Evolutionary conservation across 2,329 filamentous ascomycete genomes (phyloP).

Genomic region (Macrophomina phaseolina): DNA sequence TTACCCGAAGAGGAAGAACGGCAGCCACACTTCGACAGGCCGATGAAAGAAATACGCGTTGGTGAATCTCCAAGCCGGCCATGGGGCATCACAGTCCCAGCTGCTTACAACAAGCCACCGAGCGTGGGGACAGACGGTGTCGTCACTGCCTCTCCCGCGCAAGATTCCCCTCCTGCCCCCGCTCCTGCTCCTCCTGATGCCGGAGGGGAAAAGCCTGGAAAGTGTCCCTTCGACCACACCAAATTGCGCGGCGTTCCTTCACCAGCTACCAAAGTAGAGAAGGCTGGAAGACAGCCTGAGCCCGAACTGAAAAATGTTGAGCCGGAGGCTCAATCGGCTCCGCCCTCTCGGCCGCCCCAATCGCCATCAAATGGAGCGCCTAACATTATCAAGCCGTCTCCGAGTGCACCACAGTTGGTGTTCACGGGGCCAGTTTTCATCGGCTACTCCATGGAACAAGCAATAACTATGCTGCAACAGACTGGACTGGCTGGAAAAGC

Average conservation of each 20-base stretch:
- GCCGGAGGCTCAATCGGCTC: conserved; percentile 20
- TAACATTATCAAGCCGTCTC: conserved; percentile 20
- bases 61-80: conserved; percentile 92
- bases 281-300: background rate
- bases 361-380: background rate
- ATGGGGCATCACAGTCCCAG: conserved; percentile 87
- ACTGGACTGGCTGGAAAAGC: conserved; percentile 8
- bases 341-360: background rate
- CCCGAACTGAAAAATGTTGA: conserved; percentile 18
- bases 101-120: conserved; percentile 50
- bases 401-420: conserved; percentile 69
- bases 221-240: conserved; percentile 30
- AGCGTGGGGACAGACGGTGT: conserved; percentile 47
- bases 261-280: conserved; percentile 6
- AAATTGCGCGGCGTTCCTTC: conserved; percentile 26
- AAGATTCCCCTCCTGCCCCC: conserved; percentile 40
- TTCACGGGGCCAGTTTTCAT: conserved; percentile 96
- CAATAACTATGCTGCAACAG: conserved; percentile 40
- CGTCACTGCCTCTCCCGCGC: conserved; percentile 54
- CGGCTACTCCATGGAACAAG: conserved; percentile 65
- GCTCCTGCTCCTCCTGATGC: conserved; percentile 12
- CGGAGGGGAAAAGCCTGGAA: background rate
- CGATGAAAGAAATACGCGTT: conserved; percentile 86
- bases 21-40: conserved; percentile 78
- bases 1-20: conserved; percentile 63